Evolutionary conservation across 140 eudicot species (phyloP).

Genomic region (Erigeron philadelphicus): DNA sequence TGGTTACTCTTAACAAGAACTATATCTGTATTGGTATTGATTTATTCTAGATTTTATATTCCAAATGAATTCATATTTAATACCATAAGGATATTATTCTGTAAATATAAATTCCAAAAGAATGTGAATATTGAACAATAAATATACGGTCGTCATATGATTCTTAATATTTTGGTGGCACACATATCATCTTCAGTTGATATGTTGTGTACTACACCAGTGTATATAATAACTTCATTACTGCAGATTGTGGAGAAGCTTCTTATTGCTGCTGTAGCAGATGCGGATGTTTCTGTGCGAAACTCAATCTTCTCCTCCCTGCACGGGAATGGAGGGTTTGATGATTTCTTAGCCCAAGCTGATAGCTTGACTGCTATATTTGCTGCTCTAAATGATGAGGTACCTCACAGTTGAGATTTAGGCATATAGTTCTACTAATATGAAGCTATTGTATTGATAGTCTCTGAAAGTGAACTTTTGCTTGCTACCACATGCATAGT

Average conservation of each 20-base stretch:
- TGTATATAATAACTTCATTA: slow-evolving; percentile 17
- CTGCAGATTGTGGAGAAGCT: slow-evolving; percentile 90
- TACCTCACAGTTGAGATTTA: slow-evolving; percentile 26
- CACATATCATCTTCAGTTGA: background rate
- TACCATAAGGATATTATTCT: slow-evolving; percentile 12
- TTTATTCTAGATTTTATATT: slow-evolving; percentile 1
- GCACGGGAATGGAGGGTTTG: slow-evolving; percentile 70
- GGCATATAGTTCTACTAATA: slow-evolving; percentile 9
- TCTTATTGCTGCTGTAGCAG: slow-evolving; percentile 95
- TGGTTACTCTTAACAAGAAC: slow-evolving; percentile 11
- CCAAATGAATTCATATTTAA: slow-evolving; percentile 12
- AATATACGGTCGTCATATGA: background rate
- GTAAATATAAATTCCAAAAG: background rate
- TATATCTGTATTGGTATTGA: slow-evolving; percentile 3
- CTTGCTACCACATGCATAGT: slow-evolving; percentile 6
- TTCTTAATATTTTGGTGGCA: background rate
- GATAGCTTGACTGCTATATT: slow-evolving; percentile 93
- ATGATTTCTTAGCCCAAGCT: slow-evolving; percentile 88
- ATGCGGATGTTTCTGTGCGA: slow-evolving; percentile 89
- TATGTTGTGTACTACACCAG: slow-evolving; percentile 1
- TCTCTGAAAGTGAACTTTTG: background rate
- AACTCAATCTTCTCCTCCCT: slow-evolving; percentile 72
- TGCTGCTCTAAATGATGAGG: slow-evolving; percentile 96
- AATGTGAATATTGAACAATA: background rate
- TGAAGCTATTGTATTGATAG: background rate